A percentile compares a stretch with the other conserved stretches of the same genome.
Conservation (phyloP, 768 basidiomycete species). For the Rhodotorula paludigena region DNA sequence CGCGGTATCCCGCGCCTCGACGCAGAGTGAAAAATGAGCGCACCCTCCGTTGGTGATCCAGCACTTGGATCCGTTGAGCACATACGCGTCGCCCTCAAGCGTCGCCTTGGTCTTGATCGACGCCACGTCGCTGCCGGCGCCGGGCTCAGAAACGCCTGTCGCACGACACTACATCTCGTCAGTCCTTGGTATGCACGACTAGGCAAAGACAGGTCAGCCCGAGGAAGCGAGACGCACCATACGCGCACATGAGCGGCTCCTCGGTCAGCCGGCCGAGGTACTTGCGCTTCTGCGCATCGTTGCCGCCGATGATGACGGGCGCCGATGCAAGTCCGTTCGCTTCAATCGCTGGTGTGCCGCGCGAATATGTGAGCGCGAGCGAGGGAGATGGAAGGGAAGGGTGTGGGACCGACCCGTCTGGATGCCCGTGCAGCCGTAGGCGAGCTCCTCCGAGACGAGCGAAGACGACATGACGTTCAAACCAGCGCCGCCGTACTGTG, state of each 20-base stretch:
- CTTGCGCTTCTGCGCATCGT: conserved; percentile 48
- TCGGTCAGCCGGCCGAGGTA: conserved; percentile 50
- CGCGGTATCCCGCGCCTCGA: neutral
- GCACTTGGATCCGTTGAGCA: conserved; percentile 41
- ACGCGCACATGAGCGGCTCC: conserved; percentile 49
- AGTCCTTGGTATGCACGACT: too few relatives aligned
- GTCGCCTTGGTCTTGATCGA: conserved; percentile 48
- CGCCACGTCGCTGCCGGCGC: conserved; percentile 50
- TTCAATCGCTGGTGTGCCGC: conserved; percentile 45
- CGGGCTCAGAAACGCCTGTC: conserved; percentile 43
- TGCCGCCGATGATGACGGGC: conserved; percentile 47
- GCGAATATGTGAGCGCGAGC: neutral
- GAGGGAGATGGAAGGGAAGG: neutral
- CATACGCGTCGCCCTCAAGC: conserved; percentile 46
- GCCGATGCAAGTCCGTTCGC: conserved; percentile 49
- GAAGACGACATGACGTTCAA: conserved; percentile 47
- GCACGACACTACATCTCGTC: too few relatives aligned
- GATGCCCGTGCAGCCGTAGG: conserved; percentile 34
- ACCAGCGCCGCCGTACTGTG: conserved; percentile 47
- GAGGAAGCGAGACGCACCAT: conserved; percentile 40
- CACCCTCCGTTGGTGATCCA: conserved; percentile 47
- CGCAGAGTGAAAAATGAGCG: neutral
- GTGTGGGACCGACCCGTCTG: conserved; percentile 31
- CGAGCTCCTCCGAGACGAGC: conserved; percentile 46
- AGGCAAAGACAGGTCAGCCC: too few relatives aligned